Base-by-base conservation (phyloP, 192 early-diverging fungal genomes). In the Coemansia umbellata region DNA sequence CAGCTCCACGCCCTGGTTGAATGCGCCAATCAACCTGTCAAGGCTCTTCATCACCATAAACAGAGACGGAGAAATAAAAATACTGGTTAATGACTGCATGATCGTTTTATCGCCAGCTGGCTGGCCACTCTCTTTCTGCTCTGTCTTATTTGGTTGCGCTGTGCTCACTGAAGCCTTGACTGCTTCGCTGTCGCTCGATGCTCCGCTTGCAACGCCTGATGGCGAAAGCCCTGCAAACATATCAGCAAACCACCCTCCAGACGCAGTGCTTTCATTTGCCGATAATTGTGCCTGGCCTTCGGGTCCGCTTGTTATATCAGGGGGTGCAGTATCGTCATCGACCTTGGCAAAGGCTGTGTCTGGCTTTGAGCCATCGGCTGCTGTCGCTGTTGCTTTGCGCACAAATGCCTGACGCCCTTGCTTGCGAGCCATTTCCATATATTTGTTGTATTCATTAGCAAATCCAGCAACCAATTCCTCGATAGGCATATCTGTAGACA, bases 1-100 rank as follows among this genome's bases (percentile, higher is more conserved):
- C 41, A 85, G 59, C 63, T 89, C 87, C 31, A 89, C 78, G 28
- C 87, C 87, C 62, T 89, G 85, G 11, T 82, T 81, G 69, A 85
- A 79, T 31, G 66, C 43, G 35, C 57, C 53, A 1, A 74, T 56
- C 53, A 80, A 37, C 21, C 74, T 49, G 51, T 70, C 60, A 7
- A 78, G 57, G 22, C 70, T 70, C 42, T 80, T 68, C 40, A 80
- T 42, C 1, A 63, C 62, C 59, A 66, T 68, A 13, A 74, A 66
- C 2, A 59, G 66, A 10, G 70, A 73, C n/a, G 57, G 55, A 21
- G 78, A 66, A 23, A 80, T 62, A 63, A 80, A 69, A 56, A 74
- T 63, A 45, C 66, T 73, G 7, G 74, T 55, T 17, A 77, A 37
- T 27, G 74, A 73, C 52, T 78, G 64, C 60, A 78, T 61, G 9